Percentiles rank a stretch among this genome's conserved stretches.
phyloP scores from a whole-genome alignment of 495 filamentous ascomycete species.

The Tuber brumale region DNA sequence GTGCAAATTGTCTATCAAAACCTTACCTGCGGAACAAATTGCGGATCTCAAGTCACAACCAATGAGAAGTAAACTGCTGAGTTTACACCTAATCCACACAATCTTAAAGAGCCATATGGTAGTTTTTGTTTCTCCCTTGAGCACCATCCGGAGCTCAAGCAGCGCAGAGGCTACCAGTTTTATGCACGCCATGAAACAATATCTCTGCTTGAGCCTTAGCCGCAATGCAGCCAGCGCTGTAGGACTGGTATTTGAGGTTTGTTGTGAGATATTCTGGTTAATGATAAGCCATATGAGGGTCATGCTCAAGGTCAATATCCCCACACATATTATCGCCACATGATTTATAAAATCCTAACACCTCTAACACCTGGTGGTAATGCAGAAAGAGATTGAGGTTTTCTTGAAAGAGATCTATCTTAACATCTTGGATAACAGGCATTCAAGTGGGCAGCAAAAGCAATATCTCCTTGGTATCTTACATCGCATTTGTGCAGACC shows the following conservation, averaged over 20 bases:
- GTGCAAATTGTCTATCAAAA: conserved; percentile 92
- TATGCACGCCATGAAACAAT: conserved; percentile 91
- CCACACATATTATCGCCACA: neutral
- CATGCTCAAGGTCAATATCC: conserved; percentile 68
- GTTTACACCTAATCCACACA: conserved; percentile 87
- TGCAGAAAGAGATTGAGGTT: conserved; percentile 90
- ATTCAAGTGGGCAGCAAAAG: conserved; percentile 82
- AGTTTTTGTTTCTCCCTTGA: conserved; percentile 80
- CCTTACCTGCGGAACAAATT: conserved; percentile 78
- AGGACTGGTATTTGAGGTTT: conserved; percentile 84
- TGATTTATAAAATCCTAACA: neutral
- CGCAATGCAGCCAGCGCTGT: conserved; percentile 92
- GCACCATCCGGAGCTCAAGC: conserved; percentile 80
- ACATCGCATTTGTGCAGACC: conserved; percentile 74
- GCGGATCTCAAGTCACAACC: conserved; percentile 87
- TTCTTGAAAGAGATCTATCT: conserved; percentile 97
- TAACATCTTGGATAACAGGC: conserved; percentile 80
- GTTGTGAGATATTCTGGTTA: conserved; percentile 95
- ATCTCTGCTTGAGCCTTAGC: conserved; percentile 86
- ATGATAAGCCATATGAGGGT: conserved; percentile 91
- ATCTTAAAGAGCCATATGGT: conserved; percentile 83
- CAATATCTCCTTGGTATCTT: conserved; percentile 82
- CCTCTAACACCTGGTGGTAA: neutral
- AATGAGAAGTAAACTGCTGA: conserved; percentile 95
- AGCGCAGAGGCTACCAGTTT: conserved; percentile 80